Evolutionary conservation across 192 early-diverging fungal genomes (phyloP).

Genomic region (Podila epigama): DNA sequence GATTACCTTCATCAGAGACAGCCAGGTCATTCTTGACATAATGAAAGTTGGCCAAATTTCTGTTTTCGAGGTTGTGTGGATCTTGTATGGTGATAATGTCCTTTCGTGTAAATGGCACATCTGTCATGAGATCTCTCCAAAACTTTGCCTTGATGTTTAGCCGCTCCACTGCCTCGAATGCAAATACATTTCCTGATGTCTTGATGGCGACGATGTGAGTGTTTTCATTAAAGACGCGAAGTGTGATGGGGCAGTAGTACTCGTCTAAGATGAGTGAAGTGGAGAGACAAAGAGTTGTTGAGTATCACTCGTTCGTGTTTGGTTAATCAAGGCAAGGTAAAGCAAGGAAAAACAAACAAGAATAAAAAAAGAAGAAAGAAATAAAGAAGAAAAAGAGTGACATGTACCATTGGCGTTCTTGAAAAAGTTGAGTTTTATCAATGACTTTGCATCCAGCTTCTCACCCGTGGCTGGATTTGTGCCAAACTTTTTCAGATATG

Average conservation of each 20-base stretch:
- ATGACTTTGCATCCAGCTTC: conserved; percentile 72
- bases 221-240: conserved; percentile 84
- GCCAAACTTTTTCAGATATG: conserved; percentile 80
- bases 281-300: background rate
- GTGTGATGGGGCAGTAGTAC: conserved; percentile 91
- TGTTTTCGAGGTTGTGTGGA: conserved; percentile 74
- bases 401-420: conserved; percentile 71
- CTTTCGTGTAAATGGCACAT: conserved; percentile 84
- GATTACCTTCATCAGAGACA: conserved; percentile 60
- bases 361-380: background rate
- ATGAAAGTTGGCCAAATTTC: conserved; percentile 78
- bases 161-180: conserved; percentile 84
- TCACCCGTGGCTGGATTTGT: conserved; percentile 88
- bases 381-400: background rate
- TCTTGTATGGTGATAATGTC: conserved; percentile 94
- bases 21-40: conserved; percentile 75
- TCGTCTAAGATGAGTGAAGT: conserved; percentile 54
- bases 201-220: conserved; percentile 88
- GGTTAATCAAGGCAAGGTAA: too few relatives aligned
- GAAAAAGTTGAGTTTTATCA: conserved; percentile 82
- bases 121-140: conserved; percentile 88
- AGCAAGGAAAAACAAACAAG: too few relatives aligned
- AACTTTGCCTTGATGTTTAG: conserved; percentile 86
- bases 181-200: conserved; percentile 88
- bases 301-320: background rate